Evolutionary conservation across 2,329 filamentous ascomycete genomes (phyloP), one percentile per base, ranked within the genome.

Genomic region (Colletotrichum sp.): DNA sequence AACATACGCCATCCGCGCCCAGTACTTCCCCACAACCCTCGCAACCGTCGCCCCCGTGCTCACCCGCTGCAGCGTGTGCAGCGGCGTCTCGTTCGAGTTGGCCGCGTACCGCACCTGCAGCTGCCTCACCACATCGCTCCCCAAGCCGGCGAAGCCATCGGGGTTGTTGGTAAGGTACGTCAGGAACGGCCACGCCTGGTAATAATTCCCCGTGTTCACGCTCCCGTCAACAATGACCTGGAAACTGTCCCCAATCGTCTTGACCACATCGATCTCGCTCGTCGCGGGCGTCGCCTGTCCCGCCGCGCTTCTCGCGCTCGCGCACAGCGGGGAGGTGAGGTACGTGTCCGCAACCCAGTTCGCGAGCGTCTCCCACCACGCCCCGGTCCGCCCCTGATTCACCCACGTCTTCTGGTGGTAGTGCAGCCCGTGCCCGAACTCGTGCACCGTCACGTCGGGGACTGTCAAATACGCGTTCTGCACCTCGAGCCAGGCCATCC

Each of bases 1-100:
- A 9, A 87, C 86, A 75, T 86, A 88, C 6, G 88, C 88, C 88
- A 90, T 90, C 73, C 85, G 85, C 3, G 88, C 88, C 88, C 88
- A 89, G 80, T 90, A 90, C 18, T 83, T 81, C 3, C 84, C 88
- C 6, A 90, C 85, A 8, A 89, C 82, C n/a, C 84, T 83, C 16
- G 86, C 84, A 10, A 84, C 81, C 18, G 79, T 80, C 18, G 82
- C 76, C 18, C 78, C 79, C 5, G 77, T 75, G 2, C 85, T 81
- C 0, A 89, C 80, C 13, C 87, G 83, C 22, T 85, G 81, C 3
- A 89, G 81, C 1, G 85, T 83, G 69, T 89, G 87, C 22, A 90
- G 82, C 2, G 88, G 88, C 1, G 88, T 89, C 78, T 89, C 88
- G 77, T 89, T 86, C 79, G 86, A 88, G 60, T 84, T 80, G 27